A percentile compares a stretch with the other conserved stretches of the same genome.
phyloP scores from a whole-genome alignment of 768 basidiomycete species.

The Cyclocybe aegerita region DNA sequence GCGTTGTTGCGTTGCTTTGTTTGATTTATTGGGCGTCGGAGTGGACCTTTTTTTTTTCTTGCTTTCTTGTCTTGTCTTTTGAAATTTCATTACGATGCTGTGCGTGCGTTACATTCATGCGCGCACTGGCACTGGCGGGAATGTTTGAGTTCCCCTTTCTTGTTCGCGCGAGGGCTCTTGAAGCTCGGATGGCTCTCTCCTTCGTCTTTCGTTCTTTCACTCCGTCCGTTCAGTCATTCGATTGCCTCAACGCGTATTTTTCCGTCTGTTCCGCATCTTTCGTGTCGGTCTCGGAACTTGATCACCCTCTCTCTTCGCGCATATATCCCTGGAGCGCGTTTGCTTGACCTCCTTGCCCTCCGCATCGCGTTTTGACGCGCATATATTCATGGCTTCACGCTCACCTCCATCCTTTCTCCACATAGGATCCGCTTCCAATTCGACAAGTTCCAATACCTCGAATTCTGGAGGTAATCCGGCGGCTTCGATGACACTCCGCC shows the following conservation, averaged over 20 bases:
- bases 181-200: too few relatives aligned
- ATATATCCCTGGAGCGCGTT: background rate
- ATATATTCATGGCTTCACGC: conserved; percentile 21
- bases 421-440: background rate
- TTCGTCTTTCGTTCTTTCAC: conserved; percentile 2
- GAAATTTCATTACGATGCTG: background rate
- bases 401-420: conserved; percentile 12
- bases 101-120: too few relatives aligned
- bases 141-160: too few relatives aligned
- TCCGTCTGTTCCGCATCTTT: background rate
- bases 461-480: background rate
- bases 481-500: background rate
- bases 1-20: background rate
- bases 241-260: background rate
- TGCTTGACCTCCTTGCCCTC: background rate
- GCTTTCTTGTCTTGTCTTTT: background rate
- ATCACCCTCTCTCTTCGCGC: conserved; percentile 1
- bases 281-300: background rate
- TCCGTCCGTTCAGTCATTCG: conserved; percentile 2
- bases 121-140: too few relatives aligned
- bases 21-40: background rate
- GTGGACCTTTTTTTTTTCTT: background rate
- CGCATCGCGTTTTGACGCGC: conserved; percentile 14
- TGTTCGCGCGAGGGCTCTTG: too few relatives aligned
- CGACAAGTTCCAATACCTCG: background rate